A percentile compares a stretch with the other conserved stretches of the same genome.
These are phyloP conservation scores for Phytopythium kandeliae DNA, from an alignment of 352 stramenopile genomes.

Conservation along the genomic window DNA sequence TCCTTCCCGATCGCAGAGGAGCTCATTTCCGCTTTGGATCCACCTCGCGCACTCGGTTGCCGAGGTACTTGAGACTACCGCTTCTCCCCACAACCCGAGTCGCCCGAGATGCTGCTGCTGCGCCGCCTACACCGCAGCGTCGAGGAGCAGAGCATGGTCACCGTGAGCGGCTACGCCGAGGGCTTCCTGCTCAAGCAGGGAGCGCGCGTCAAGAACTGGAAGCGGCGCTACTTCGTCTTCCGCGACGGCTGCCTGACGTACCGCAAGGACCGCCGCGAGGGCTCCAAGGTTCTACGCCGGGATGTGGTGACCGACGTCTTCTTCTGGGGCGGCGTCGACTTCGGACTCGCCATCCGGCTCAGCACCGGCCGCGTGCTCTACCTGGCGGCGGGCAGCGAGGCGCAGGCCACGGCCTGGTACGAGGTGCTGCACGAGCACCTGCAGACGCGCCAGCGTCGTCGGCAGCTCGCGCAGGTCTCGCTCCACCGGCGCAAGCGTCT, in stretches of 20 bases:
- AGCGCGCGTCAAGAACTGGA: conserved; percentile 69
- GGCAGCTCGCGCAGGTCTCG: conserved; percentile 33
- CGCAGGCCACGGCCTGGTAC: conserved; percentile 58
- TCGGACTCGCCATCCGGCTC: conserved; percentile 45
- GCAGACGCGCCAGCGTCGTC: conserved; percentile 21
- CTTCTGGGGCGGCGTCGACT: conserved; percentile 42
- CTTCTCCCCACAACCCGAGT: background rate
- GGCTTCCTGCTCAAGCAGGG: conserved; percentile 66
- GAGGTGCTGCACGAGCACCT: conserved; percentile 56
- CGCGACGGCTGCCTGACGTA: conserved; percentile 55
- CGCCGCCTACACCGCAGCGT: background rate
- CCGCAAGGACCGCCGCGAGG: conserved; percentile 52
- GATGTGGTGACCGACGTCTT: conserved; percentile 48
- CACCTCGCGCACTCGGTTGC: background rate
- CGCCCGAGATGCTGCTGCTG: conserved; percentile 1
- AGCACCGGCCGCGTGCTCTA: conserved; percentile 39
- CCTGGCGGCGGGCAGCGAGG: conserved; percentile 38
- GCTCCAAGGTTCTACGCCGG: conserved; percentile 35
- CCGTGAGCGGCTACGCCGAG: conserved; percentile 59
- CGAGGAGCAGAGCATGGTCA: conserved; percentile 30
- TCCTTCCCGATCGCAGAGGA: background rate
- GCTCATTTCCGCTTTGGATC: conserved; percentile 1
- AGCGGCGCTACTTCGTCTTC: conserved; percentile 76
- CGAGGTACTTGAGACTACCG: background rate
- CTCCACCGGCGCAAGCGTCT: conserved; percentile 34